These are phyloP conservation scores for Leucaena leucocephala DNA, from an alignment of 306 rosid genomes.

Conservation along the genomic window DNA sequence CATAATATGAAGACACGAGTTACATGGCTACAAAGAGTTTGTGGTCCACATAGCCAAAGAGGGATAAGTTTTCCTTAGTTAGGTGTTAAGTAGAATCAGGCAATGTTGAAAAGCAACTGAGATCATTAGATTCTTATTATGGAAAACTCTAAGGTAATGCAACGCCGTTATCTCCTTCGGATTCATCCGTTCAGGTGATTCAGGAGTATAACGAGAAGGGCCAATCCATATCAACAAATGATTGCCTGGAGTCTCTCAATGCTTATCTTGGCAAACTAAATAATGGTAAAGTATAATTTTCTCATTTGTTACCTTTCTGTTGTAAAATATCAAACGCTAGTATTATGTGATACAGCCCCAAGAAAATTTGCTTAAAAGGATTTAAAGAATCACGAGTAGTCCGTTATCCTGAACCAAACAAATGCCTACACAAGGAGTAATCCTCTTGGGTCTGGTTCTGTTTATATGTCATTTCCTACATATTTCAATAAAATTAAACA, in stretches of 20 bases:
- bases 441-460: no score
- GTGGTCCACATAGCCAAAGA: constrained; percentile 26
- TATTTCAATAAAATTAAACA: no score
- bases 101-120: constrained; percentile 54
- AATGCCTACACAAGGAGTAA: not conserved
- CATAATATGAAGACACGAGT: constrained; percentile 18
- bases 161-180: constrained; percentile 25
- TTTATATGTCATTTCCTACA: no score
- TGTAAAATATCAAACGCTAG: not conserved
- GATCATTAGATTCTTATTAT: constrained; percentile 68
- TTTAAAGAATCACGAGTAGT: not conserved
- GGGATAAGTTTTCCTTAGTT: constrained; percentile 24
- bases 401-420: not conserved
- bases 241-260: constrained; percentile 58
- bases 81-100: constrained; percentile 46
- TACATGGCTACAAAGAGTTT: not conserved
- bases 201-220: constrained; percentile 34
- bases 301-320: constrained; percentile 5
- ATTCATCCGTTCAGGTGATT: constrained; percentile 39
- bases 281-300: constrained; percentile 45
- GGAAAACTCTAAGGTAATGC: constrained; percentile 53
- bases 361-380: not conserved
- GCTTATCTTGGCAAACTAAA: constrained; percentile 69
- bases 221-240: constrained; percentile 46
- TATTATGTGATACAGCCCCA: not conserved